A percentile compares a stretch with the other conserved stretches of the same genome.
Conservation (phyloP, 1,139 yeast genomes). For the Blastobotrys persicus region DNA sequence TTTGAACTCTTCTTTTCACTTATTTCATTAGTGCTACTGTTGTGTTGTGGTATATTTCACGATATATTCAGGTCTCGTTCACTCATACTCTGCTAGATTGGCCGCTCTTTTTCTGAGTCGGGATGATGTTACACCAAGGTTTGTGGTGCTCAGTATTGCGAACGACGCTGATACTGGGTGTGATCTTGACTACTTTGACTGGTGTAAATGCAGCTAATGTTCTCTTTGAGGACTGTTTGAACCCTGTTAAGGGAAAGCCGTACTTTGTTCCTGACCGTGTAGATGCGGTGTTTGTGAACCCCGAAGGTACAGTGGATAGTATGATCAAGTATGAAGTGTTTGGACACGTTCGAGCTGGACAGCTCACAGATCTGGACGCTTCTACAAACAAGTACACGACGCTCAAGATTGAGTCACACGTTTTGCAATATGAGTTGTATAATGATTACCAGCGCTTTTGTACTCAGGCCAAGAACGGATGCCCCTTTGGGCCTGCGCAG, state of each 20-base stretch:
- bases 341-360: constrained; percentile 30
- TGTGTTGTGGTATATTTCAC: too few species aligned
- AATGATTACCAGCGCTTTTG: constrained; percentile 33
- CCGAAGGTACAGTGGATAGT: constrained; percentile 9
- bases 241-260: constrained; percentile 8
- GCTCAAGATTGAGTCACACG: constrained; percentile 10
- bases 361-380: constrained; percentile 28
- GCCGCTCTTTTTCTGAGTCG: too few species aligned
- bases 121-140: too few species aligned
- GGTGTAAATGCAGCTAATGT: too few species aligned
- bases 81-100: too few species aligned
- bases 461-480: constrained; percentile 24
- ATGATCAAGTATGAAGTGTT: constrained; percentile 21
- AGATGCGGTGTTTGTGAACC: constrained; percentile 13
- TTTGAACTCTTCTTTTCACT: too few species aligned
- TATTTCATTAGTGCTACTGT: too few species aligned
- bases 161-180: too few species aligned
- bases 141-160: too few species aligned
- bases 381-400: constrained; percentile 31
- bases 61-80: too few species aligned
- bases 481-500: constrained; percentile 33
- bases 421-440: constrained; percentile 21
- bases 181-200: too few species aligned
- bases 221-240: constrained; percentile 13
- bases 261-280: constrained; percentile 16